A percentile compares a stretch with the other conserved stretches of the same genome.
Evolutionary conservation across 2,329 filamentous ascomycete genomes (phyloP).

Genomic region (Clarireedia sp.): DNA sequence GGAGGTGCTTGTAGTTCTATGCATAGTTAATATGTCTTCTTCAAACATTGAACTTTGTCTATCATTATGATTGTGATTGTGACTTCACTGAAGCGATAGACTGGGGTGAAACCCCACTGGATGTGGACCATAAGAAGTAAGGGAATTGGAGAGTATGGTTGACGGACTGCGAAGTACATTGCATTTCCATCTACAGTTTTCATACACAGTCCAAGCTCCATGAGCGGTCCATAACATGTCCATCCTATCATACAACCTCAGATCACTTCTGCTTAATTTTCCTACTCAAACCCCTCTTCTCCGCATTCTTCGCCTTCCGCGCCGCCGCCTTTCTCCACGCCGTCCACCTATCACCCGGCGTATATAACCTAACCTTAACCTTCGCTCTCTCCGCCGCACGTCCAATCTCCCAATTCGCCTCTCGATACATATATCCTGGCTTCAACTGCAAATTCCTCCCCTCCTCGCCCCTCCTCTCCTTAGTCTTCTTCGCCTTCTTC

Average conservation of each 20-base stretch:
- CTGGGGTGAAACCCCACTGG: no score
- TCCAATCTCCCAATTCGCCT: slow-evolving; percentile 62
- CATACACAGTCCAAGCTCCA: neutral
- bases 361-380: slow-evolving; percentile 48
- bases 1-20: slow-evolving; percentile 4
- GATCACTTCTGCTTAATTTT: slow-evolving; percentile 23
- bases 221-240: neutral
- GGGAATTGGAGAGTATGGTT: no score
- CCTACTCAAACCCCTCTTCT: slow-evolving; percentile 45
- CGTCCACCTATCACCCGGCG: slow-evolving; percentile 47
- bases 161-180: no score
- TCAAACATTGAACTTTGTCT: neutral
- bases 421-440: slow-evolving; percentile 55
- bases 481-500: slow-evolving; percentile 13
- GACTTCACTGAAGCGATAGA: no score
- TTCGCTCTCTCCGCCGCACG: slow-evolving; percentile 52
- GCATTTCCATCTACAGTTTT: no score
- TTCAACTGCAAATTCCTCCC: slow-evolving; percentile 35
- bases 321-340: slow-evolving; percentile 55
- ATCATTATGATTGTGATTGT: no score
- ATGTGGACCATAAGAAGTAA: no score
- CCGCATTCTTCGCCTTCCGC: slow-evolving; percentile 41
- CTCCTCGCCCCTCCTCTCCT: slow-evolving; percentile 29
- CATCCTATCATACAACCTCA: neutral
- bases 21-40: neutral